These are phyloP conservation scores for Excoecaria cochinchinensis DNA, from an alignment of 345 rosid genomes.

Conservation along the genomic window DNA sequence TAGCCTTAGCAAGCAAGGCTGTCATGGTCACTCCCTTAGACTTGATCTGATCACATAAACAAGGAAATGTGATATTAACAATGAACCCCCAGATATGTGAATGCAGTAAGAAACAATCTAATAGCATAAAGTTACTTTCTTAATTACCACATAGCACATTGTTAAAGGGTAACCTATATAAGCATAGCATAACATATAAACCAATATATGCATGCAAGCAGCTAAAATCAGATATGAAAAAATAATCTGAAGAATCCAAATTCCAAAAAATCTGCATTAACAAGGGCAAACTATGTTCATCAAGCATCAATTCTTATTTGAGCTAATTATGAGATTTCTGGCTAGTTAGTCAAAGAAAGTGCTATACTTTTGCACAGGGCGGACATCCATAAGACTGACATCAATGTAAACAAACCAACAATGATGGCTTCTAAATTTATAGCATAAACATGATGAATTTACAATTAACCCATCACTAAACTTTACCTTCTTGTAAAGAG, in stretches of 20 bases:
- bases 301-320: background rate
- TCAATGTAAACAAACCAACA: constrained; percentile 2
- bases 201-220: background rate
- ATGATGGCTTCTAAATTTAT: background rate
- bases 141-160: background rate
- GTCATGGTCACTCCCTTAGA: constrained; percentile 97
- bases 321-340: background rate
- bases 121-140: background rate
- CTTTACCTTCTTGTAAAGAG: constrained; percentile 79
- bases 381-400: background rate
- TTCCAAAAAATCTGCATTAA: background rate
- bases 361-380: background rate
- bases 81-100: background rate
- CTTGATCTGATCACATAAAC: constrained; percentile 61
- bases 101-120: background rate
- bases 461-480: background rate
- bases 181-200: constrained; percentile 1
- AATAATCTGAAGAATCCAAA: background rate
- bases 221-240: background rate
- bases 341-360: background rate
- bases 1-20: constrained; percentile 91
- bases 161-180: background rate
- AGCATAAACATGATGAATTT: background rate
- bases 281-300: background rate
- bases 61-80: background rate